phyloP scores from a whole-genome alignment of 345 rosid species.

The Corymbia maculata region DNA sequence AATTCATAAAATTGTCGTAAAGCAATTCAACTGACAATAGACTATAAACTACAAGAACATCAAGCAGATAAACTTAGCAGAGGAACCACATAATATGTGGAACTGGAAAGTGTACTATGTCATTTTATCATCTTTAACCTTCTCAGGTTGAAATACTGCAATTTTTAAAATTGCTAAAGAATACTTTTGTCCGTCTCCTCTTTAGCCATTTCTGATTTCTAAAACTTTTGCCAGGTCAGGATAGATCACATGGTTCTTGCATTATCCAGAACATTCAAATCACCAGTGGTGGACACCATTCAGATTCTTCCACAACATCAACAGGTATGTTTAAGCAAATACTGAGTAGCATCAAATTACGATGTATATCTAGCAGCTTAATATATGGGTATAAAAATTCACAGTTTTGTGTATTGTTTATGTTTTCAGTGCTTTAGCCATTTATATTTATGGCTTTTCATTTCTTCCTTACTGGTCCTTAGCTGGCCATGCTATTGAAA shows the following conservation, averaged over 20 bases:
- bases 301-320: constrained; percentile 96
- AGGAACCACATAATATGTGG: not conserved
- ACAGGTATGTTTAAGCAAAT: constrained; percentile 35
- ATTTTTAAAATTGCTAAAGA: not conserved
- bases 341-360: not conserved
- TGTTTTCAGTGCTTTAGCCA: not conserved
- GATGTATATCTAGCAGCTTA: not conserved
- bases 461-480: not conserved
- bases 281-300: constrained; percentile 75
- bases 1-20: not conserved
- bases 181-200: not conserved
- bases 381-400: not conserved
- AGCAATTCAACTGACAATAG: not conserved
- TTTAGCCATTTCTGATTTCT: not conserved
- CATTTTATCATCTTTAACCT: not conserved
- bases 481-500: not conserved
- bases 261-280: constrained; percentile 72
- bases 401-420: not conserved
- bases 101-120: not conserved
- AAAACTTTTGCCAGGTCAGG: constrained; percentile 38
- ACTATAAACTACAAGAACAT: not conserved
- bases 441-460: not conserved
- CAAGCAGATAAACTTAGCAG: not conserved
- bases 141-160: not conserved
- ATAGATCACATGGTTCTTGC: constrained; percentile 80